A percentile compares a stretch with the other conserved stretches of the same genome.
These are phyloP conservation scores for Colletotrichum destructivum DNA, from an alignment of 2,329 filamentous ascomycete species.

Conservation along the genomic window DNA sequence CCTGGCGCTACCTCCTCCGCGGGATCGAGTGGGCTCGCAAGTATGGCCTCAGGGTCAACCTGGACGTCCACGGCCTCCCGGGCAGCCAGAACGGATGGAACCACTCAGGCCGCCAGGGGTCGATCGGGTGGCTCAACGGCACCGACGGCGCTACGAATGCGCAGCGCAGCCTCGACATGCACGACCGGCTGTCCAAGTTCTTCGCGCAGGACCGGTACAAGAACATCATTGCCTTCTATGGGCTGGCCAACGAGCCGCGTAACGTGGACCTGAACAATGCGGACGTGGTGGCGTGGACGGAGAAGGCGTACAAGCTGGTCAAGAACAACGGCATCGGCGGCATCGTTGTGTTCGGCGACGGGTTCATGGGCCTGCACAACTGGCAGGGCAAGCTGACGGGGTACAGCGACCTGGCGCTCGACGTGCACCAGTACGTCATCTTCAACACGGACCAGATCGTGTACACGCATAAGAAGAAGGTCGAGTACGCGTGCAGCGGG, in stretches of 20 bases:
- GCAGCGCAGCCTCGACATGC: constrained; percentile 87
- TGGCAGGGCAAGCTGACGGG: constrained; percentile 89
- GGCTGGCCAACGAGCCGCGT: constrained; percentile 92
- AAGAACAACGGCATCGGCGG: constrained; percentile 82
- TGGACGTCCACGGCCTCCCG: constrained; percentile 92
- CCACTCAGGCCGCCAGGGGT: constrained; percentile 87
- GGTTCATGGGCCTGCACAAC: constrained; percentile 90
- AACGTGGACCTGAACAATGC: constrained; percentile 81
- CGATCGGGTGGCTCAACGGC: constrained; percentile 92
- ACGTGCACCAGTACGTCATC: constrained; percentile 98
- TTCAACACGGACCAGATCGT: constrained; percentile 93
- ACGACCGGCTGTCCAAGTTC: constrained; percentile 89
- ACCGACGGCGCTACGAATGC: constrained; percentile 84
- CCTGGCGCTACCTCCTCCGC: constrained; percentile 94
- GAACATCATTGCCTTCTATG: constrained; percentile 93
- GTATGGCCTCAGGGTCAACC: constrained; percentile 91
- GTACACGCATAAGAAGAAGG: constrained; percentile 85
- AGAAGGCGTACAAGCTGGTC: constrained; percentile 79
- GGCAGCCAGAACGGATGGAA: constrained; percentile 99
- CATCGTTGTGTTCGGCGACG: constrained; percentile 89
- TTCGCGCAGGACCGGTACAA: constrained; percentile 94
- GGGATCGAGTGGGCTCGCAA: constrained; percentile 95
- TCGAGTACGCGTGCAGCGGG: constrained; percentile 87
- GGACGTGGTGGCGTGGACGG: constrained; percentile 85
- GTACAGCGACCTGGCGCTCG: constrained; percentile 84